A percentile compares a stretch with the other conserved stretches of the same genome.
phyloP scores from a whole-genome alignment of 139 green algal genomes.

The Deuterostichococcus epilithicus region DNA sequence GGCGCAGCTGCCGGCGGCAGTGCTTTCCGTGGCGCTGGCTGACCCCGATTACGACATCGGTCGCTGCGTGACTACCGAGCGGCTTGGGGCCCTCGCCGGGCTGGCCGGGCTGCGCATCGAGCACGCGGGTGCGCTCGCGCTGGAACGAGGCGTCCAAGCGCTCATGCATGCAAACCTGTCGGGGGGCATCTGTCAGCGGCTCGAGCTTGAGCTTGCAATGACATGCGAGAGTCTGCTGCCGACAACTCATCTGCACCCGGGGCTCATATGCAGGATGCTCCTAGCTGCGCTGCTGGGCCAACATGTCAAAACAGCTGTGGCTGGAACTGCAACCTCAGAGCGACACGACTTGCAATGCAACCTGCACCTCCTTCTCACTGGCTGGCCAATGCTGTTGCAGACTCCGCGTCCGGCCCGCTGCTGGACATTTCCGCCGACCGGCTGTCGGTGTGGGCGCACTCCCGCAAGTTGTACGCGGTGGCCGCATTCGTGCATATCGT shows the following conservation, averaged over 20 bases:
- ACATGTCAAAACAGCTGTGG: too few relatives aligned
- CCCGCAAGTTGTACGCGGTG: neutral
- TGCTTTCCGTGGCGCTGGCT: slow-evolving; percentile 14
- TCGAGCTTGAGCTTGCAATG: too few relatives aligned
- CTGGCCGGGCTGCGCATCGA: neutral
- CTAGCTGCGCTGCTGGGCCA: too few relatives aligned
- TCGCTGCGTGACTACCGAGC: neutral
- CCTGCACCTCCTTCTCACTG: too few relatives aligned
- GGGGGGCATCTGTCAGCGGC: too few relatives aligned
- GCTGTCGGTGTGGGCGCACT: neutral
- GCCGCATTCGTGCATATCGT: neutral
- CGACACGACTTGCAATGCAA: too few relatives aligned
- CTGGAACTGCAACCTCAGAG: too few relatives aligned
- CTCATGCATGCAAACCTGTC: too few relatives aligned
- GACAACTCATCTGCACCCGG: too few relatives aligned
- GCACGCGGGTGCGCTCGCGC: neutral
- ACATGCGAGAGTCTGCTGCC: too few relatives aligned
- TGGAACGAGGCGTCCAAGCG: too few relatives aligned
- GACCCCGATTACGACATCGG: neutral
- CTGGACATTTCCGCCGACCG: neutral
- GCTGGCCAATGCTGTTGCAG: neutral
- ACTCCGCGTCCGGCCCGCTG: neutral
- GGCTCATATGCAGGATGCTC: too few relatives aligned
- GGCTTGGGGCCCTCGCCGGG: neutral
- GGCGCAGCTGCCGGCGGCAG: neutral